These are phyloP conservation scores for Dendrobium catenatum DNA, from an alignment of 106 monocot species.

Conservation along the genomic window DNA sequence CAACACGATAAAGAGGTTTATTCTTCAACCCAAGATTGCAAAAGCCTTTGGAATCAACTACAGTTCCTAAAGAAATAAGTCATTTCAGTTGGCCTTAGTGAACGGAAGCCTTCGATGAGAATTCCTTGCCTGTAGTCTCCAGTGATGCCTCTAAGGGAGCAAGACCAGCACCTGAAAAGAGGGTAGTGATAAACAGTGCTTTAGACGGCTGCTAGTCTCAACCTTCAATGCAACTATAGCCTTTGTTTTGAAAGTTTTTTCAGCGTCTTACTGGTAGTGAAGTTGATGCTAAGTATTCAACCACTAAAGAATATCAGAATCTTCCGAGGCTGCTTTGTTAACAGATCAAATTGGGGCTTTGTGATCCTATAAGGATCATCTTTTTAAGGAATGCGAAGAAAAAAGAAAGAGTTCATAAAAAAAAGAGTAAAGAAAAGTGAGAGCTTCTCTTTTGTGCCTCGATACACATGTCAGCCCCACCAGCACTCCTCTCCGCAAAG, in stretches of 20 bases:
- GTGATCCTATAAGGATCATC: not conserved
- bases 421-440: too few species aligned
- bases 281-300: not conserved
- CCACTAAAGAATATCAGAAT: not conserved
- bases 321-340: not conserved
- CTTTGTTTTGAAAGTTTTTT: not conserved
- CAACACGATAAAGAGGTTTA: too few species aligned
- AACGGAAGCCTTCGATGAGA: constrained; percentile 18
- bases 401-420: too few species aligned
- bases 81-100: constrained; percentile 9
- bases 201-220: constrained; percentile 19
- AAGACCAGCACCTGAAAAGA: constrained; percentile 27
- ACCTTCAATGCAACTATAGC: not conserved
- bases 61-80: constrained; percentile 19
- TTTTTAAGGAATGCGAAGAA: not conserved
- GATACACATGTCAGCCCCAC: too few species aligned
- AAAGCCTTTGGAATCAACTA: constrained; percentile 28
- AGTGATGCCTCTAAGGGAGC: constrained; percentile 15
- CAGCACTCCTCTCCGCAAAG: too few species aligned
- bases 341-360: constrained; percentile 3
- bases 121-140: not conserved
- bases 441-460: too few species aligned
- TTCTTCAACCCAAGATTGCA: constrained; percentile 12
- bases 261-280: not conserved
- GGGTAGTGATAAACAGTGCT: constrained; percentile 25